These are phyloP conservation scores for Pichia sp. DNA, from an alignment of 1,139 yeast genomes.

Conservation along the genomic window DNA sequence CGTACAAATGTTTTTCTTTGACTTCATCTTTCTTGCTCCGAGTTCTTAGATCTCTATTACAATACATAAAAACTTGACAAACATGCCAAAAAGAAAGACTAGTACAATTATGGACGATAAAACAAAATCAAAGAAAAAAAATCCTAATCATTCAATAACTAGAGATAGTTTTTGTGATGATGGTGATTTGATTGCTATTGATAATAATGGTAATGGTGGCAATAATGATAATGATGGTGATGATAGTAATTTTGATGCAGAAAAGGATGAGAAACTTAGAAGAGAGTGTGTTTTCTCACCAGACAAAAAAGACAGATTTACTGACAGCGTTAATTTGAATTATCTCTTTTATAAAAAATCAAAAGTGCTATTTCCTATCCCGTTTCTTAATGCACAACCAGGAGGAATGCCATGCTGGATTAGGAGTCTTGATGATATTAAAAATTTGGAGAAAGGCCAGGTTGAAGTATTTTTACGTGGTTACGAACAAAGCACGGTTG, in stretches of 20 bases:
- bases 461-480: background rate
- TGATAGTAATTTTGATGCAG: background rate
- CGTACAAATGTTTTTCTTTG: no score
- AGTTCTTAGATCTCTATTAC: no score
- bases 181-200: no score
- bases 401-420: background rate
- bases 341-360: background rate
- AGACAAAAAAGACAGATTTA: background rate
- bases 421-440: background rate
- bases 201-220: no score
- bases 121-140: no score
- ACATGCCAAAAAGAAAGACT: no score
- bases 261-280: background rate
- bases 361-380: background rate
- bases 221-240: background rate
- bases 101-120: no score
- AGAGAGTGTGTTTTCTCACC: background rate
- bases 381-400: background rate
- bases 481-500: background rate
- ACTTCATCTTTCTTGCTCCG: no score
- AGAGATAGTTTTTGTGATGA: no score
- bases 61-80: no score
- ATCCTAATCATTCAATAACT: no score
- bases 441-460: background rate
- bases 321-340: background rate